Conservation (phyloP, 2,329 filamentous ascomycete genomes). For the Xylariaceae sp. region DNA sequence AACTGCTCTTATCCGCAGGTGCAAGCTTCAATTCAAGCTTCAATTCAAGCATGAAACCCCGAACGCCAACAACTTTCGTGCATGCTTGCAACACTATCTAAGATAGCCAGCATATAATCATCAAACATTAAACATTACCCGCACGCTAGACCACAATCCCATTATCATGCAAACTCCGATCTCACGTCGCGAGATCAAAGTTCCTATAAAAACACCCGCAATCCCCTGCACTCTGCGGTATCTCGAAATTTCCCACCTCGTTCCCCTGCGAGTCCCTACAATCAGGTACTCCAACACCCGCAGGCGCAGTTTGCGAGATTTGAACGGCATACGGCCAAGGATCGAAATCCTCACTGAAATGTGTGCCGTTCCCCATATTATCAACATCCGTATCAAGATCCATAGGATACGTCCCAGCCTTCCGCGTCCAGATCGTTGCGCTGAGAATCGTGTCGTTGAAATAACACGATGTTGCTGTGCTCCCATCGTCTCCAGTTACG, state of each 20-base stretch:
- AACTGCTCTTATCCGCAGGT: too few species aligned
- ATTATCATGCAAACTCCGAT: too few species aligned
- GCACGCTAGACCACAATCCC: too few species aligned
- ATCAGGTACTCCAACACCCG: conserved; percentile 48
- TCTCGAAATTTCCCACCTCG: conserved; percentile 37
- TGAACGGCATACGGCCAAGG: conserved; percentile 60
- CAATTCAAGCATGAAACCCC: too few species aligned
- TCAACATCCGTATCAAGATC: conserved; percentile 15
- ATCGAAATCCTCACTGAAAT: conserved; percentile 30
- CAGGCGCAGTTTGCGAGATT: conserved; percentile 49
- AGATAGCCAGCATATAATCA: too few species aligned
- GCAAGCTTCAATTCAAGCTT: too few species aligned
- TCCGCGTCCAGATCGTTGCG: conserved; percentile 59
- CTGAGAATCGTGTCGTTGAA: conserved; percentile 56
- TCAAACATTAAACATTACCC: too few species aligned
- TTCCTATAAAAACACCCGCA: conserved; percentile 42
- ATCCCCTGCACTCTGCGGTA: conserved; percentile 23
- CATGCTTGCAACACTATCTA: too few species aligned
- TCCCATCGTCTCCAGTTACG: conserved; percentile 33
- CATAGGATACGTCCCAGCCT: conserved; percentile 31
- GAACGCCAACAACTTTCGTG: too few species aligned
- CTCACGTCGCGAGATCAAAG: conserved; percentile 20
- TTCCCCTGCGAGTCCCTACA: conserved; percentile 46
- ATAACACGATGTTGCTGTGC: conserved; percentile 55
- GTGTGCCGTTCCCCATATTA: conserved; percentile 1